A percentile compares a stretch with the other conserved stretches of the same genome.
Evolutionary conservation across 2,329 filamentous ascomycete genomes (phyloP).

Genomic region (Alternaria dauci): DNA sequence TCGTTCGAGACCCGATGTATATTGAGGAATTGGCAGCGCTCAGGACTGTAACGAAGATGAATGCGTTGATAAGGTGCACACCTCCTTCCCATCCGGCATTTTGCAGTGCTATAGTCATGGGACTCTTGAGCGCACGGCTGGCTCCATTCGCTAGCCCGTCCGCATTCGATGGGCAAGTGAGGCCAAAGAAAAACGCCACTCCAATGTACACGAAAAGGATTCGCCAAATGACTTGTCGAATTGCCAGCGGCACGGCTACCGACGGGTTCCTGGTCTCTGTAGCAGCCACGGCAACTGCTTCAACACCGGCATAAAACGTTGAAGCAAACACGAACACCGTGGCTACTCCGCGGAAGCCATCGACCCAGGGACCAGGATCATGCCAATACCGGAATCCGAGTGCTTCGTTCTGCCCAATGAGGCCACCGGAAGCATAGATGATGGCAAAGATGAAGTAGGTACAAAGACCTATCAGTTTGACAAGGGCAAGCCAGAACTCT

Average conservation of each 20-base stretch:
- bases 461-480: constrained; percentile 51
- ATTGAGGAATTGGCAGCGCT: constrained; percentile 70
- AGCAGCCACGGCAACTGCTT: constrained; percentile 49
- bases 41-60: constrained; percentile 70
- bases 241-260: constrained; percentile 58
- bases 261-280: constrained; percentile 54
- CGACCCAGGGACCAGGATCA: constrained; percentile 52
- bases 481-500: constrained; percentile 54
- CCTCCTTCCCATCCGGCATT: constrained; percentile 77
- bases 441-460: constrained; percentile 54
- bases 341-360: constrained; percentile 54
- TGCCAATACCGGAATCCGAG: constrained; percentile 51
- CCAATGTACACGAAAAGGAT: constrained; percentile 57
- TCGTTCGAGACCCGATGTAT: constrained; percentile 77
- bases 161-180: constrained; percentile 75
- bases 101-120: constrained; percentile 60
- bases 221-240: constrained; percentile 55
- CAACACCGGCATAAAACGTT: constrained; percentile 52
- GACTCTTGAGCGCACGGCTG: constrained; percentile 71
- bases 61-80: constrained; percentile 77
- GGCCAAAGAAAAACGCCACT: constrained; percentile 59
- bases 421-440: constrained; percentile 46
- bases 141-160: constrained; percentile 67
- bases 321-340: constrained; percentile 55
- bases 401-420: constrained; percentile 42